phyloP scores from a whole-genome alignment of 1,284 basidiomycete species.

The Cutaneotrichosporon spelunceum region DNA sequence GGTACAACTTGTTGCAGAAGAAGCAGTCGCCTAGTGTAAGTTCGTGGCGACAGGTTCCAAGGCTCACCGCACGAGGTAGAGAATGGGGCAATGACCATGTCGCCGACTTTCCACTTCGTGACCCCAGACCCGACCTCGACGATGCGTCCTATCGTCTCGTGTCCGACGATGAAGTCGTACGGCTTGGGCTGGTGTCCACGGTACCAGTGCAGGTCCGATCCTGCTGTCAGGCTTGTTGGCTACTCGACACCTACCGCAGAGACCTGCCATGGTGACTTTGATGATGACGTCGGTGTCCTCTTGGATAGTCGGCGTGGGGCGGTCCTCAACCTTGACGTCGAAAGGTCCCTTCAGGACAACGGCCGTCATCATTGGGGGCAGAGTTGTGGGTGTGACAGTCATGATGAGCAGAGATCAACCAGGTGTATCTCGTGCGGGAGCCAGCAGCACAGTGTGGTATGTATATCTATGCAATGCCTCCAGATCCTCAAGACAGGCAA shows the following conservation, averaged over 20 bases:
- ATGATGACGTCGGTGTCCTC: slow-evolving; percentile 39
- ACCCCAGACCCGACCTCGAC: slow-evolving; percentile 68
- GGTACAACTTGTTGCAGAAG: slow-evolving; percentile 70
- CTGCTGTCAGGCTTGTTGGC: slow-evolving; percentile 50
- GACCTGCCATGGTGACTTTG: slow-evolving; percentile 35
- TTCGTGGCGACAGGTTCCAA: background rate
- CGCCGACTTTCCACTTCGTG: slow-evolving; percentile 65
- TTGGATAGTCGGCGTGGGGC: slow-evolving; percentile 32
- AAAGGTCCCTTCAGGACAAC: slow-evolving; percentile 35
- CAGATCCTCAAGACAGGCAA: background rate
- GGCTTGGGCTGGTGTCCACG: slow-evolving; percentile 56
- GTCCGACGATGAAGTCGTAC: slow-evolving; percentile 56
- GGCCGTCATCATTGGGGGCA: slow-evolving; percentile 39
- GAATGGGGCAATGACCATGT: slow-evolving; percentile 83
- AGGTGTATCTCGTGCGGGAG: background rate
- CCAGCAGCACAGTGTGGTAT: background rate
- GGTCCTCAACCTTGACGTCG: slow-evolving; percentile 34
- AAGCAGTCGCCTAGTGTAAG: slow-evolving; percentile 34
- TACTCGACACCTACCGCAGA: slow-evolving; percentile 38
- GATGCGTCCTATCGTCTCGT: slow-evolving; percentile 78
- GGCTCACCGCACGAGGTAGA: slow-evolving; percentile 74
- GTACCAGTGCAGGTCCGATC: slow-evolving; percentile 77
- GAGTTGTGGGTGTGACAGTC: background rate
- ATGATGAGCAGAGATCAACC: slow-evolving; percentile 2
- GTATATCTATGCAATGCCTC: background rate